These are phyloP conservation scores for Rubroboletus pulcherrimus DNA, from an alignment of 768 basidiomycete species.

Conservation along the genomic window DNA sequence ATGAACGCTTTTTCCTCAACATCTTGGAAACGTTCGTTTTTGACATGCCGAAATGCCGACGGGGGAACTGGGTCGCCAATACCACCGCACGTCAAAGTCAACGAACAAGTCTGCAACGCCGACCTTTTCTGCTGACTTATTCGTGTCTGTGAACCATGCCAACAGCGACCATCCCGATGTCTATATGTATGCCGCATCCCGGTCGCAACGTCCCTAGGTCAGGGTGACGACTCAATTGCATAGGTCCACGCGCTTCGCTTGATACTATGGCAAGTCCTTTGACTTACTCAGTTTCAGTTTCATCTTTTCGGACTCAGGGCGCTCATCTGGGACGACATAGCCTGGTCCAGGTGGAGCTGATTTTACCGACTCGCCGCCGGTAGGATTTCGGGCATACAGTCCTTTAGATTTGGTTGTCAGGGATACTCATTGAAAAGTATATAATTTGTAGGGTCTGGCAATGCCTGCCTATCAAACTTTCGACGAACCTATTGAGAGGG, in stretches of 20 bases:
- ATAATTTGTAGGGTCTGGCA: background rate
- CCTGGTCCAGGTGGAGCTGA: background rate
- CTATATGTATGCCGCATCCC: background rate
- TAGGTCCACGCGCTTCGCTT: background rate
- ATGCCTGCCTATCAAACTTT: background rate
- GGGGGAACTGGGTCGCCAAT: background rate
- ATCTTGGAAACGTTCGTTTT: background rate
- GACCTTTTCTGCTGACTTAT: background rate
- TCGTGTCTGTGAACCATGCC: background rate
- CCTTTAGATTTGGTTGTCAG: background rate
- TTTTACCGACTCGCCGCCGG: background rate
- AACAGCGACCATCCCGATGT: background rate
- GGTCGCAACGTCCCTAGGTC: background rate
- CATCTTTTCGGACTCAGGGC: background rate
- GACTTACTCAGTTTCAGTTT: background rate
- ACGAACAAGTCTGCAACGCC: background rate
- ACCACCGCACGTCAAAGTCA: background rate
- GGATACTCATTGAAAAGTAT: background rate
- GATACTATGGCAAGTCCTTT: background rate
- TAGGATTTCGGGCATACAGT: background rate
- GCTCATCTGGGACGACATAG: background rate
- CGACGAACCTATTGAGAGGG: background rate
- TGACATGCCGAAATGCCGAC: background rate
- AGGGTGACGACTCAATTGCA: background rate
- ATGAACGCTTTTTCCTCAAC: background rate